These are phyloP conservation scores for Colletotrichum sp. DNA, from an alignment of 2,329 filamentous ascomycete genomes.

Conservation along the genomic window DNA sequence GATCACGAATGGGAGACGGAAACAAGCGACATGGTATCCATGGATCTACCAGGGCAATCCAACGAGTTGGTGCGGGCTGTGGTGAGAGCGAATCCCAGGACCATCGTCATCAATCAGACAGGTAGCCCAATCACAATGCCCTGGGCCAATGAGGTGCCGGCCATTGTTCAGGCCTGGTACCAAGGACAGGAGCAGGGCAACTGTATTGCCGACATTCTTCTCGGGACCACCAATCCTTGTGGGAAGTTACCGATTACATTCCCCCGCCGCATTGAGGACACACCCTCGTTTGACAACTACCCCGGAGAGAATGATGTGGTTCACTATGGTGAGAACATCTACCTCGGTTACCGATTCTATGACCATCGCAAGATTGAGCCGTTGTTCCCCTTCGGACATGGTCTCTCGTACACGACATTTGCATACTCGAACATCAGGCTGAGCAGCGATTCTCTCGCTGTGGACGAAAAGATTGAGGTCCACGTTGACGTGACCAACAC, in stretches of 20 bases:
- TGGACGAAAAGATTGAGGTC: not conserved
- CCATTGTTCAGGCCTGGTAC: not conserved
- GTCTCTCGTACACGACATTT: not conserved
- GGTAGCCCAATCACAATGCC: not conserved
- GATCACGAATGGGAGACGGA: not conserved
- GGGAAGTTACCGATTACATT: not conserved
- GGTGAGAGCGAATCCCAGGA: not conserved
- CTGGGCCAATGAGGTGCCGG: not conserved
- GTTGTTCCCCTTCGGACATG: not conserved
- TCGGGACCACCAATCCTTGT: not conserved
- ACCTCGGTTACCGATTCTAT: not conserved
- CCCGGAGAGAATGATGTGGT: not conserved
- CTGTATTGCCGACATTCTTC: not conserved
- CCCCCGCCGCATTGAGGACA: not conserved
- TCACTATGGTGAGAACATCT: not conserved
- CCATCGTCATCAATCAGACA: conserved; percentile 21
- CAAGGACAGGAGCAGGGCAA: not conserved
- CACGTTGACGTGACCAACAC: not conserved
- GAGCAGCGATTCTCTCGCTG: not conserved
- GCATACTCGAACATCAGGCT: not conserved
- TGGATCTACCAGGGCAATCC: not conserved
- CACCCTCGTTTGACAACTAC: not conserved
- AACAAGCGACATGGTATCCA: not conserved
- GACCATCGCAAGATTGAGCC: not conserved
- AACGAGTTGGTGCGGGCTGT: not conserved